A percentile compares a stretch with the other conserved stretches of the same genome.
Evolutionary conservation across 345 rosid genomes (phyloP).

Genomic region (Orychophragmus violaceus): DNA sequence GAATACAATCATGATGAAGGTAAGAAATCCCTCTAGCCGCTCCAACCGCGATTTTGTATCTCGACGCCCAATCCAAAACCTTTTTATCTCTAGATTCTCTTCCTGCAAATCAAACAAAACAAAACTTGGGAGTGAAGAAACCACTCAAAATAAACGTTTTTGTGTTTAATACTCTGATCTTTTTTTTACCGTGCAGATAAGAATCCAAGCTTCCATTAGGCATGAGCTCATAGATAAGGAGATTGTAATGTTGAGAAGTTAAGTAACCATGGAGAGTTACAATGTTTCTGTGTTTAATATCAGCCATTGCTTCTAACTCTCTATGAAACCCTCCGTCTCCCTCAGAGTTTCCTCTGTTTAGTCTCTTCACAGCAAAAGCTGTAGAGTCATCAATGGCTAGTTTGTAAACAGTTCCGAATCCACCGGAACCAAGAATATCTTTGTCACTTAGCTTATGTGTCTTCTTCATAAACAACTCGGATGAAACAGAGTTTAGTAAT

Average conservation of each 20-base stretch:
- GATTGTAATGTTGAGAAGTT: slow-evolving; percentile 55
- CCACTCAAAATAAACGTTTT: background rate
- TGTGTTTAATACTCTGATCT: background rate
- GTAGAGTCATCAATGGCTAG: slow-evolving; percentile 44
- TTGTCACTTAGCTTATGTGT: slow-evolving; percentile 54
- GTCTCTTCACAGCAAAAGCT: slow-evolving; percentile 74
- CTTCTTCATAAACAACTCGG: slow-evolving; percentile 54
- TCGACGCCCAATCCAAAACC: slow-evolving; percentile 53
- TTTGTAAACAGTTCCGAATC: slow-evolving; percentile 70
- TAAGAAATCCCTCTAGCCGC: slow-evolving; percentile 87
- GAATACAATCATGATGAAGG: slow-evolving; percentile 86
- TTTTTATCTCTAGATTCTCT: slow-evolving; percentile 28
- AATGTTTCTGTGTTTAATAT: slow-evolving; percentile 81
- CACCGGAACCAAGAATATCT: slow-evolving; percentile 80
- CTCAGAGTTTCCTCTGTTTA: slow-evolving; percentile 59
- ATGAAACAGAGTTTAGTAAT: slow-evolving; percentile 41
- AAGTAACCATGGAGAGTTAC: slow-evolving; percentile 78
- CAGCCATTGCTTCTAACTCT: slow-evolving; percentile 80
- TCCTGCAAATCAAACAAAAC: slow-evolving; percentile 35
- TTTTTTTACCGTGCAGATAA: slow-evolving; percentile 46
- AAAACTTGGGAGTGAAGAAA: slow-evolving; percentile 5
- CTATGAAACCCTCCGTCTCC: slow-evolving; percentile 69
- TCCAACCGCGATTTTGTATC: slow-evolving; percentile 69
- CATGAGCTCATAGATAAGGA: slow-evolving; percentile 82
- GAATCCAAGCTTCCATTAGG: slow-evolving; percentile 73